A percentile compares a stretch with the other conserved stretches of the same genome.
Conservation (phyloP, 2,329 filamentous ascomycete genomes). For the Parastagonospora avenae region DNA sequence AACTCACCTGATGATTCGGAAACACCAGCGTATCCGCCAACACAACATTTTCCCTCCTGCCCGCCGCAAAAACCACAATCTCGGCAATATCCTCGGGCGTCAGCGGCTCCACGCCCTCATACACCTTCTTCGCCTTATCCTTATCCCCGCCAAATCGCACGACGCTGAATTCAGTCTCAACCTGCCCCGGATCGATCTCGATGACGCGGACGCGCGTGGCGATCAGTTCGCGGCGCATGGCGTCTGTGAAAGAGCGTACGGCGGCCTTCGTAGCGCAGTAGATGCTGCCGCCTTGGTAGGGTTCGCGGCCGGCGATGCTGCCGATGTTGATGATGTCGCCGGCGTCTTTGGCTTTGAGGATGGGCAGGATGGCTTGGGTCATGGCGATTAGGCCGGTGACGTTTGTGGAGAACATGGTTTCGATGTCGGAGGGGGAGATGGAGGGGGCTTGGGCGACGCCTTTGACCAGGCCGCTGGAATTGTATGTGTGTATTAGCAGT, state of each 20-base stretch:
- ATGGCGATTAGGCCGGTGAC: constrained; percentile 94
- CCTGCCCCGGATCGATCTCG: constrained; percentile 88
- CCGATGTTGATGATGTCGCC: constrained; percentile 98
- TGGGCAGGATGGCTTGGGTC: constrained; percentile 86
- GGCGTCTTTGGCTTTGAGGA: constrained; percentile 78
- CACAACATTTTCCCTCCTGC: constrained; percentile 86
- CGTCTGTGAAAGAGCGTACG: constrained; percentile 81
- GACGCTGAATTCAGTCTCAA: constrained; percentile 91
- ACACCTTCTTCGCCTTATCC: constrained; percentile 86
- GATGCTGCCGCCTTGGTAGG: constrained; percentile 83
- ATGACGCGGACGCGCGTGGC: constrained; percentile 81
- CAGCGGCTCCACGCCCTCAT: constrained; percentile 73
- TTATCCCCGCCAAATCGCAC: constrained; percentile 90
- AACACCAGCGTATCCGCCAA: constrained; percentile 86
- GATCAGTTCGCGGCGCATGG: constrained; percentile 81
- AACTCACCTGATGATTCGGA: constrained; percentile 85
- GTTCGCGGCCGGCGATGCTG: constrained; percentile 86
- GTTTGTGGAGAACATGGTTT: constrained; percentile 89
- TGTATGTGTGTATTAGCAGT: not conserved
- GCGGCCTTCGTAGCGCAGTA: constrained; percentile 95
- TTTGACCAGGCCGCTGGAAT: constrained; percentile 78
- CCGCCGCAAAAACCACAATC: constrained; percentile 83
- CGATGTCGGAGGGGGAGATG: constrained; percentile 81
- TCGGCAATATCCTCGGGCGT: constrained; percentile 92
- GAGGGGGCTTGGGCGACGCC: constrained; percentile 84